These are phyloP conservation scores for Aphanomyces invadans DNA, from an alignment of 352 stramenopile genomes.

Conservation along the genomic window DNA sequence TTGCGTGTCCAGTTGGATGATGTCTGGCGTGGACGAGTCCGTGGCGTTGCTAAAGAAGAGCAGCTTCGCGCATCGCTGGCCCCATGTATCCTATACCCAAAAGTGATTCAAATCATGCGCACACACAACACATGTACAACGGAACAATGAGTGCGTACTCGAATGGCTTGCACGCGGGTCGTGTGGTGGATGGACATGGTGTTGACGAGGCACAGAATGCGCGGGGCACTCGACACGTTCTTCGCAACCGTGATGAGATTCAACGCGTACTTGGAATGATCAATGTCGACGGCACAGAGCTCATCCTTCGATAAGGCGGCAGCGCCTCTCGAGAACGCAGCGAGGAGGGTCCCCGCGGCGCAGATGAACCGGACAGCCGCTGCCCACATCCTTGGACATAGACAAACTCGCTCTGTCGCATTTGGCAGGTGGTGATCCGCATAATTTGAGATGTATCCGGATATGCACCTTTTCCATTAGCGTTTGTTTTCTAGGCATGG, in stretches of 20 bases:
- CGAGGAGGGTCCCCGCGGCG: neutral
- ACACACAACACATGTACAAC: too few species aligned
- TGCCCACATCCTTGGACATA: neutral
- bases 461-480: too few species aligned
- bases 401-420: too few species aligned
- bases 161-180: conserved; percentile 50
- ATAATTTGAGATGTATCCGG: too few species aligned
- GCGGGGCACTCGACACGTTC: conserved; percentile 35
- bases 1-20: conserved; percentile 59
- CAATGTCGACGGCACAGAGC: conserved; percentile 47
- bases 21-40: conserved; percentile 37
- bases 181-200: conserved; percentile 66
- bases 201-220: conserved; percentile 73
- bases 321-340: neutral
- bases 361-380: neutral
- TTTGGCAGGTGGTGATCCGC: neutral
- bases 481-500: too few species aligned
- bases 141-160: conserved; percentile 17
- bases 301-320: conserved; percentile 31
- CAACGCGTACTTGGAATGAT: conserved; percentile 36
- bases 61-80: conserved; percentile 66
- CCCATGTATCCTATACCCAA: conserved; percentile 69
- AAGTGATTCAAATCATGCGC: too few species aligned
- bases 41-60: conserved; percentile 78
- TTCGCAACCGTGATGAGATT: conserved; percentile 36